phyloP scores from a whole-genome alignment of 2,329 filamentous ascomycete species.

The Penicillium paneum region DNA sequence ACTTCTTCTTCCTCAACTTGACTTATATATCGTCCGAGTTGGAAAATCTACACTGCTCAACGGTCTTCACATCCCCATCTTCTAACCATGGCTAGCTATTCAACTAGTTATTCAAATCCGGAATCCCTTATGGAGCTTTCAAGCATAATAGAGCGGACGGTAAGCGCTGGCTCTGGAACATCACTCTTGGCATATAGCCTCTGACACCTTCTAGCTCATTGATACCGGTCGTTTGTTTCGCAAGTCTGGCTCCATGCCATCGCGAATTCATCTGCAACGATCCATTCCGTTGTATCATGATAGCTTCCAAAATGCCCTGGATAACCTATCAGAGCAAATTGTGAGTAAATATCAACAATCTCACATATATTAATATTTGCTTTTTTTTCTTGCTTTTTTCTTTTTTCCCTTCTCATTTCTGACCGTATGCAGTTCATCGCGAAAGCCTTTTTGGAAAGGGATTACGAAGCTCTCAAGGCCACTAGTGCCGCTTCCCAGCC shows the following conservation, averaged over 20 bases:
- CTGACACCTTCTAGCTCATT: constrained; percentile 36
- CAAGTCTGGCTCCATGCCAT: constrained; percentile 34
- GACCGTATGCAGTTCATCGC: constrained; percentile 38
- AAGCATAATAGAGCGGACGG: constrained; percentile 9
- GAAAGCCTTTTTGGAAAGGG: constrained; percentile 43
- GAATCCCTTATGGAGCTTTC: constrained; percentile 11
- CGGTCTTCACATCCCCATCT: neutral
- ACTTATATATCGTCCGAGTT: no score
- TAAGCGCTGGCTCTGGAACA: constrained; percentile 9
- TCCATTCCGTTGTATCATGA: constrained; percentile 39
- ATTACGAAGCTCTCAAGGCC: constrained; percentile 39
- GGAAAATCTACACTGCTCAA: neutral
- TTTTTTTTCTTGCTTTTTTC: neutral
- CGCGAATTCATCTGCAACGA: constrained; percentile 36
- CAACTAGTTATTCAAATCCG: constrained; percentile 6
- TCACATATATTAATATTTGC: neutral
- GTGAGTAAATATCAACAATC: constrained; percentile 27
- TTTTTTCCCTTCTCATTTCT: neutral
- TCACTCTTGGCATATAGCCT: neutral
- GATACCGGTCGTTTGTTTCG: constrained; percentile 44
- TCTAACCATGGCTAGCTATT: neutral
- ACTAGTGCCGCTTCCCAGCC: constrained; percentile 29
- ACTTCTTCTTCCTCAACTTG: neutral
- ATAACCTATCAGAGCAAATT: constrained; percentile 43
- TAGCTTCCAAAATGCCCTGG: constrained; percentile 40